Evolutionary conservation across 2,329 filamentous ascomycete genomes (phyloP).

Genomic region (Sarocladiaceae sp.): DNA sequence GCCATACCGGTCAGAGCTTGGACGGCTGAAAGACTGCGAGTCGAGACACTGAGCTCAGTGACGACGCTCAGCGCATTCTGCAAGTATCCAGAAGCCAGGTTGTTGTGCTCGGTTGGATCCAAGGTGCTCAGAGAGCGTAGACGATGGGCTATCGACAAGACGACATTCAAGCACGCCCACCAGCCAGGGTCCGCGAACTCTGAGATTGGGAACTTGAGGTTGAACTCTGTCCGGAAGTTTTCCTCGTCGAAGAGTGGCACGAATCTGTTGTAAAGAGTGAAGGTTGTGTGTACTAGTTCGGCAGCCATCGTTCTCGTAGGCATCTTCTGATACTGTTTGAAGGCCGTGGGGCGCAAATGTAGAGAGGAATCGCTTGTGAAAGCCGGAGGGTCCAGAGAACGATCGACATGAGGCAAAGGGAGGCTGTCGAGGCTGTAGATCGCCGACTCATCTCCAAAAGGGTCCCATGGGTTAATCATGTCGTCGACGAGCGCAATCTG

Average conservation of each 20-base stretch:
- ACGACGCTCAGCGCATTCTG: conserved; percentile 17
- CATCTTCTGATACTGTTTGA: conserved; percentile 12
- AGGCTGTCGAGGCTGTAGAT: too few species aligned
- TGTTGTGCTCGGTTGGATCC: conserved; percentile 13
- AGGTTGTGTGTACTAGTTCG: conserved; percentile 13
- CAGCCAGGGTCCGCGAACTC: conserved; percentile 14
- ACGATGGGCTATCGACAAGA: conserved; percentile 16
- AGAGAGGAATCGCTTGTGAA: neutral
- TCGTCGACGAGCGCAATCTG: too few species aligned
- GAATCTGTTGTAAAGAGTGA: conserved; percentile 9
- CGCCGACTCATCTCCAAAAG: too few species aligned
- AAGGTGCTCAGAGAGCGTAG: conserved; percentile 17
- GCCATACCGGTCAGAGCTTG: conserved; percentile 20
- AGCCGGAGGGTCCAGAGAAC: too few species aligned
- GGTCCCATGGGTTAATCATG: too few species aligned
- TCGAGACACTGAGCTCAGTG: conserved; percentile 14
- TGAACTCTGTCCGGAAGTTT: conserved; percentile 13
- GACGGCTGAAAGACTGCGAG: conserved; percentile 15
- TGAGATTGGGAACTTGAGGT: conserved; percentile 12
- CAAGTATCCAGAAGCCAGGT: conserved; percentile 13
- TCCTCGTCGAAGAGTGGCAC: conserved; percentile 17
- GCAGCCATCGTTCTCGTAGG: conserved; percentile 13
- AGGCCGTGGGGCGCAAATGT: conserved; percentile 9
- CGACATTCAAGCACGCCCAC: conserved; percentile 21
- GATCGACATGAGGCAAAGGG: too few species aligned